Base-by-base conservation (phyloP, 352 stramenopile species). In the Blastocystis sp. region DNA sequence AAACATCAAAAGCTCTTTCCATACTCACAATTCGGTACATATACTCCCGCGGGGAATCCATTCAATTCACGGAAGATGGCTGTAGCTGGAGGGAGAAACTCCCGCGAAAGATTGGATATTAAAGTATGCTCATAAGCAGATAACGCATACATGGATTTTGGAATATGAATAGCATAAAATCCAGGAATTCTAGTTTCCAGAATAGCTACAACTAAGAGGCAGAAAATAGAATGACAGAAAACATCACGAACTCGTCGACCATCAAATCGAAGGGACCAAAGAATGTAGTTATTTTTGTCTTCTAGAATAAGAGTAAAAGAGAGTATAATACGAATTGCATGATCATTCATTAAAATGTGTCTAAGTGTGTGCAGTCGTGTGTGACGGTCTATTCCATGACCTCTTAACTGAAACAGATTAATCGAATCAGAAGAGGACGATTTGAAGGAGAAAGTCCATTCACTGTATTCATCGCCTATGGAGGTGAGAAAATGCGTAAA, bases 211-310 rank as follows among this genome's bases (percentile, higher is more conserved):
- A 13, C 4, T 19, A 22, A 60, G 30, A 24, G 0, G n/a, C 4
- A 15, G 0, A 2, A 33, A 81, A 17, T 4, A 7, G 70, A 64
- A 27, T 64, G 22, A 88, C 62, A 35, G 27, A 88, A 88, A 22
- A 88, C 62, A 48, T 42, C 19, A 15, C 35, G 58, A 37, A 73
- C 35, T 27, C 62, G 51, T n/a, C 77, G 37, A 35, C 51, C 77
- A 37, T 88, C 77, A 37, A 88, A 88, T 24, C 77, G 58, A 17
- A 88, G 37, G 22, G 44, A 75, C 77, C 77, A 88, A 27, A 88
- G 42, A 35, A 88, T 27, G n/a, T 88, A 15, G 22, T 77, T 54
- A 9, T 88, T 54, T 7, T 42, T 33, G n/a, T 56, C 51, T 4
- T n/a, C 77, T 76, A 33, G 44, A 13, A 15, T 7, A 54, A 44